Evolutionary conservation across 176 grass and related monocot species (phyloP).

Genomic region (Oryza australiensis): DNA sequence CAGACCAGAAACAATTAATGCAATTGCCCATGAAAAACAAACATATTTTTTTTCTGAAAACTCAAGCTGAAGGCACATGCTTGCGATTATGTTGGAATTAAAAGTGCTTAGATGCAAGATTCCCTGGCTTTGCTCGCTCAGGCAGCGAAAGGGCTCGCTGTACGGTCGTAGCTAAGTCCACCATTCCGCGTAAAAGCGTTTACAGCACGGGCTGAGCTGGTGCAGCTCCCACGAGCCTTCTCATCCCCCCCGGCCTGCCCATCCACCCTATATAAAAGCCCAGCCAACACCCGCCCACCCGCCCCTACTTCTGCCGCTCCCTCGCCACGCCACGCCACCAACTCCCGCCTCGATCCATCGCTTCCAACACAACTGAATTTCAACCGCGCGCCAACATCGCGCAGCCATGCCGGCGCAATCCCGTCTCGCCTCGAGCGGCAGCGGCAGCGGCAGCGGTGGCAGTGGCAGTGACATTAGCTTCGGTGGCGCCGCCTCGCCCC

Average conservation of each 20-base stretch:
- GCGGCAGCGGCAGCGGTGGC: background rate
- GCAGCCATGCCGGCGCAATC: slow-evolving; percentile 43
- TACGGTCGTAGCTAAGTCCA: slow-evolving; percentile 27
- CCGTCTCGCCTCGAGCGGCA: slow-evolving; percentile 22
- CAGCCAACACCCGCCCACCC: background rate
- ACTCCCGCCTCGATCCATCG: too few species aligned
- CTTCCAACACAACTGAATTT: too few species aligned
- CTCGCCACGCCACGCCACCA: background rate
- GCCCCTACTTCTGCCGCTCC: background rate
- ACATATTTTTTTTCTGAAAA: background rate
- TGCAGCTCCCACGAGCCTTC: slow-evolving; percentile 44
- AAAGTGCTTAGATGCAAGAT: background rate
- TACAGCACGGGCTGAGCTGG: slow-evolving; percentile 29
- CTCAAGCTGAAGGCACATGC: background rate
- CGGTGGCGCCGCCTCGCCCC: background rate
- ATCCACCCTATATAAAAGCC: background rate
- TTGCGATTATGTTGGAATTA: background rate
- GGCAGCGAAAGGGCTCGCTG: slow-evolving; percentile 20
- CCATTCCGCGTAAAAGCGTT: slow-evolving; percentile 42
- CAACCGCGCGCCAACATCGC: background rate
- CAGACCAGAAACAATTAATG: too few species aligned
- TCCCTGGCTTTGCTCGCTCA: background rate
- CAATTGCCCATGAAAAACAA: background rate
- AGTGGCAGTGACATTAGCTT: background rate
- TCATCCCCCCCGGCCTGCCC: background rate